Base-by-base conservation (phyloP, 352 stramenopile species). In the Blastocystis sp. region DNA sequence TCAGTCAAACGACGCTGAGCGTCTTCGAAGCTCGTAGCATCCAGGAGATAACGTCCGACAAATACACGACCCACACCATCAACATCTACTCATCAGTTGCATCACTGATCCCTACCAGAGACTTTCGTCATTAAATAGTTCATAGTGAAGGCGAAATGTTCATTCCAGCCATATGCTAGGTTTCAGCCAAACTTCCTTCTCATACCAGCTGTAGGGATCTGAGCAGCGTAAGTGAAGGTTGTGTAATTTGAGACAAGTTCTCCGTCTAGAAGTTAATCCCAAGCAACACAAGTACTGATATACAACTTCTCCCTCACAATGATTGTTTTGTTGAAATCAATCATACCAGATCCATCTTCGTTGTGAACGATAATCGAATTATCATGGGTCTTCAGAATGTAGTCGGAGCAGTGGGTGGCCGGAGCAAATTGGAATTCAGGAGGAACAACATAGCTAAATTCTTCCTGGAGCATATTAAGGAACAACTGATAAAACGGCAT, bases 291-390 rank as follows among this genome's bases (percentile, higher is more conserved):
- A 27, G 5, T 43, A 87, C 77, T 56, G 59, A 65, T 77, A 27
- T 87, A 87, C 21, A 87, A 16, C 24, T 65, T 59, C 27, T 78
- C 77, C 42, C 51, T 39, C n/a, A 78, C 77, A 24, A 87, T 54
- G 59, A 87, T 77, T 29, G 77, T 87, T 19, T 87, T 51, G 49
- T 87, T 87, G 65, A 87, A 78, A 37, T 87, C 65, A 19, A 87
- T 78, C 65, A 78, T 87, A 21, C 77, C 65, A 16, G 71, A 83
- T 5, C 77, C 77, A 54, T 87, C 77, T 37, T 87, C 77, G 65
- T 87, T 87, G 65, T 87, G 77, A 9, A 78, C 77, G 37, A 87
- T 87, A 37, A 74, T 74, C 11, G 59, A 29, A 24, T 78, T 77
- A 46, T 87, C 77, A 12, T 87, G 46, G 29, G 59, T 63, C 35